Base-by-base conservation (phyloP, 2,329 filamentous ascomycete species). In the Sphaceloma murrayae region DNA sequence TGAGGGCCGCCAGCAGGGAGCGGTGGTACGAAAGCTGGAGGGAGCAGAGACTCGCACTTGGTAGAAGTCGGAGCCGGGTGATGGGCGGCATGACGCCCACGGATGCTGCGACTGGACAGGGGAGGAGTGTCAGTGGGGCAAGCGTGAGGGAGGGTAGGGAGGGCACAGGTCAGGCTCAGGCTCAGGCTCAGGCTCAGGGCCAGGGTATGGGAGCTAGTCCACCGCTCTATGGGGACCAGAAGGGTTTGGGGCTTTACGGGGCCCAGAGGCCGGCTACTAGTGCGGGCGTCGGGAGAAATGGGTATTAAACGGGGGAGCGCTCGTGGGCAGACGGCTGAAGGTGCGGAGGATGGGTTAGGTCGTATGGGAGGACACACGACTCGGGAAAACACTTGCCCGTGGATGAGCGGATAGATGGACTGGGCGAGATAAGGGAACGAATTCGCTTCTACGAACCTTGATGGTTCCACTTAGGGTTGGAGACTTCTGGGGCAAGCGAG, bases 1-100 rank as follows among this genome's bases (percentile, higher is more conserved):
- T 98, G 48, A 82, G 89, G 49, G 86, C 94, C 62, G 83, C 86
- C 43, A 94, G 86, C 62, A 77, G 86, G 46, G 87, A 94, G 58
- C 76, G 87, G 55, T 95, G 87, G 85, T 96, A 96, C 56, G 89
- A 96, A 64, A 80, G 84, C 55, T 96, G 89, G 91, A 79, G 91
- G 64, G 95, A 77, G 7, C 65, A 60, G 33, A 62, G 69, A 24
- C 57, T 74, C 48, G 64, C 63, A 42, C 55, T 58, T 18, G 45
- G 58, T 3, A 57, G 58, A 2, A 18, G 26, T 13, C 47, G 50
- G 32, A 52, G 56, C 47, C 47, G 57, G 27, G 47, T 58, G 27
- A 52, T 52, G 33, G 59, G 59, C 13, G 59, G 59, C 11, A 56
- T 62, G n/a, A 62, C 59, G 29, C 59, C 59, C 11, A 51, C 58